Percentiles rank a stretch among this genome's conserved stretches.
Evolutionary conservation across 2,329 filamentous ascomycete species (phyloP).

Genomic region (Rhinocladiella similis): DNA sequence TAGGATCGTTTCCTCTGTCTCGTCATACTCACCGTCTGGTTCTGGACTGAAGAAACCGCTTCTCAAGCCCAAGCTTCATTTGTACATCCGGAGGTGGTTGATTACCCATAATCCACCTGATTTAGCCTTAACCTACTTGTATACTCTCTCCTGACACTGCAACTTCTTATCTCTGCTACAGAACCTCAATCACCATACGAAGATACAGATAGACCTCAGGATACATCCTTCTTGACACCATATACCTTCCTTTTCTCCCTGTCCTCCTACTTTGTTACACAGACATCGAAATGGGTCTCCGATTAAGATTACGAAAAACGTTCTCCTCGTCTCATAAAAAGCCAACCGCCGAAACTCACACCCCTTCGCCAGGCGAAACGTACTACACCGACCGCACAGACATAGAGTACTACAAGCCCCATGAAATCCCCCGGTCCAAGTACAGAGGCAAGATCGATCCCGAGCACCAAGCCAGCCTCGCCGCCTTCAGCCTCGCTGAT

Average conservation of each 20-base stretch:
- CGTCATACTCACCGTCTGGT: constrained; percentile 6
- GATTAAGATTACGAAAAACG: constrained; percentile 22
- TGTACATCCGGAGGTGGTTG: constrained; percentile 6
- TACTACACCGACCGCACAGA: constrained; percentile 35
- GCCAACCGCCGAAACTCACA: constrained; percentile 5
- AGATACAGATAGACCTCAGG: not conserved
- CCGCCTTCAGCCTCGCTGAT: constrained; percentile 46
- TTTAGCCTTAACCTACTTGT: not conserved
- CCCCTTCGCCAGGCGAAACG: constrained; percentile 14
- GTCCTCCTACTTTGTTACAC: not conserved
- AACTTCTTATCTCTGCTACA: no score
- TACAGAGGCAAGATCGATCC: constrained; percentile 50
- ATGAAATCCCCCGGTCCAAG: constrained; percentile 50
- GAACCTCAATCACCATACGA: not conserved
- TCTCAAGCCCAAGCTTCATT: not conserved
- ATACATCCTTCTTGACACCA: not conserved
- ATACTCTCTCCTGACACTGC: not conserved
- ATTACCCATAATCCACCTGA: constrained; percentile 2
- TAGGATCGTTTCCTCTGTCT: constrained; percentile 7
- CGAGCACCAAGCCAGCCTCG: constrained; percentile 44
- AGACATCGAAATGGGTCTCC: constrained; percentile 20
- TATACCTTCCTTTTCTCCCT: not conserved
- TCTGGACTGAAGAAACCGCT: no score
- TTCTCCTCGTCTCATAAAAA: constrained; percentile 19
- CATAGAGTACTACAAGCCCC: constrained; percentile 49